Evolutionary conservation across 495 filamentous ascomycete genomes (phyloP), one percentile per base, ranked within the genome.

Genomic region (Daldinia decipiens): DNA sequence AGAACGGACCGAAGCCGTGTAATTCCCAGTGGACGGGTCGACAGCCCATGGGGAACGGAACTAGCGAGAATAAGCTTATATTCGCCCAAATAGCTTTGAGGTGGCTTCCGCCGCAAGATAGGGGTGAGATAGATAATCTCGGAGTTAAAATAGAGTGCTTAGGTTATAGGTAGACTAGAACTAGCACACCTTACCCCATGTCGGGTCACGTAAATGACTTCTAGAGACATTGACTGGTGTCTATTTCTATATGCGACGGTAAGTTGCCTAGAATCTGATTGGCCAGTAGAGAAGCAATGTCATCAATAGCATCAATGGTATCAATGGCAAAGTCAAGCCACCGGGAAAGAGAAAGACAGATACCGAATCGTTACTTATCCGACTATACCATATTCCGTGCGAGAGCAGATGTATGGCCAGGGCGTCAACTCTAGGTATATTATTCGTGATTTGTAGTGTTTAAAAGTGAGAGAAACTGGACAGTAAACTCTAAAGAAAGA

Each of bases 11-110:
- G 83, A 84, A 19, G 88, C 76, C 12, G 83, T 81, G 80, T 97
- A 97, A 62, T 78, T 85, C 60, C 95, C 95, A 5, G 90, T 94
- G 56, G 84, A 81, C 36, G 86, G 85, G 76, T 98, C 89, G 58
- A 98, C 92, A 19, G 87, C 87, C 92, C 92, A 97, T 74, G 89
- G 94, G 70, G 91, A 89, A 43, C 95, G 94, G 79, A 95, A 97
- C 94, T 97, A 60, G 31, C 55, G 26, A 69, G 59, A 62, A 60
- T 75, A 72, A 75, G 75, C 53, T 19, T 73, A 19, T 2, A 11
- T 73, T 51, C 47, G 13, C 19, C 32, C 5, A 50, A 62, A 78
- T 34, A 59, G 43, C 32, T 56, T 72, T 15, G 29, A 52, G 5
- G 51, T 52, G 61, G 64, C 62, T 78, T 70, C 12, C 56, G 39